Percentiles rank a stretch among this genome's conserved stretches.
Conservation (phyloP, 345 rosid species). For the Clarkia xantiana region DNA sequence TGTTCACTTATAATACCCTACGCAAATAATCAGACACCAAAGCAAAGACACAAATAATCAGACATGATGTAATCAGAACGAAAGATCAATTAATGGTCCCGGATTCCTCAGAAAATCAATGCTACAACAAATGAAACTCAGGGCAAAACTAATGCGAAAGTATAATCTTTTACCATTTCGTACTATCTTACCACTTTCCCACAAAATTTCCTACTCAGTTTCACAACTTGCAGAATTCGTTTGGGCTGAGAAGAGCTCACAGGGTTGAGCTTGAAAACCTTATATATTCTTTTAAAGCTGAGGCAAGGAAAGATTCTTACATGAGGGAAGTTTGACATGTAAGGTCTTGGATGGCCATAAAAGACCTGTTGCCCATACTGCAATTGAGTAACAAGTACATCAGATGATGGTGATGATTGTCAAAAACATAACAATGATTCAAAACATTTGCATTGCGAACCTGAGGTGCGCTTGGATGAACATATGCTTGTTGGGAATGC, state of each 20-base stretch:
- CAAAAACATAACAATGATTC: background rate
- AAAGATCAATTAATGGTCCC: too few species aligned
- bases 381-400: slow-evolving; percentile 6
- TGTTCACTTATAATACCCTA: too few species aligned
- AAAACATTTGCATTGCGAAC: slow-evolving; percentile 15
- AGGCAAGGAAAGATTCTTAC: slow-evolving; percentile 21
- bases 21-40: too few species aligned
- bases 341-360: slow-evolving; percentile 46
- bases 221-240: too few species aligned
- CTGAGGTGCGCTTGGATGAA: slow-evolving; percentile 67
- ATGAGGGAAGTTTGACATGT: slow-evolving; percentile 56
- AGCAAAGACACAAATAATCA: background rate
- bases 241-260: background rate
- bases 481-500: slow-evolving; percentile 51
- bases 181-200: too few species aligned
- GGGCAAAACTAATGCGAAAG: too few species aligned
- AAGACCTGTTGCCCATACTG: slow-evolving; percentile 64
- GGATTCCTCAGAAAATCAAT: too few species aligned
- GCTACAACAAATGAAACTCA: too few species aligned
- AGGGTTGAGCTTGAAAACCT: background rate
- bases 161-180: too few species aligned
- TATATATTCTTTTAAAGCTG: too few species aligned
- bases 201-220: too few species aligned
- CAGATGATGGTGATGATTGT: background rate
- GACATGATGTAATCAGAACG: too few species aligned